Evolutionary conservation across 768 basidiomycete species (phyloP).

Genomic region (Gelatoporia subvermispora): DNA sequence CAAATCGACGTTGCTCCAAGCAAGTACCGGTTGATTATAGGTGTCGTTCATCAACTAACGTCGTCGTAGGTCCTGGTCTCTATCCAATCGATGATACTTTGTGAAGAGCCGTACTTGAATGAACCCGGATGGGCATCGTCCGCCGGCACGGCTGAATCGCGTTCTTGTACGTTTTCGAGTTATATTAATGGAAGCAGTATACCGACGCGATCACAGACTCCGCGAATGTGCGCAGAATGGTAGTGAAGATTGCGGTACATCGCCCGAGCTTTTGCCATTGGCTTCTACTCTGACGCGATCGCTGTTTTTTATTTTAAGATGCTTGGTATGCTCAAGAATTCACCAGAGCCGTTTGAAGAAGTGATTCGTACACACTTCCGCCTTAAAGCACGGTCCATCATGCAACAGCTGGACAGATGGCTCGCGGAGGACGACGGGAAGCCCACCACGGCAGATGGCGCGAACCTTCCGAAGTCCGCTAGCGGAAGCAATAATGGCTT

Average conservation of each 20-base stretch:
- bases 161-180: slow-evolving; percentile 53
- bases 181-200: too few species aligned
- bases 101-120: slow-evolving; percentile 90
- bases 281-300: background rate
- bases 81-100: slow-evolving; percentile 95
- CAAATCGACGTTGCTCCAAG: slow-evolving; percentile 85
- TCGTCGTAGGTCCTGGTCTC: slow-evolving; percentile 68
- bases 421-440: slow-evolving; percentile 70
- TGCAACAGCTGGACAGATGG: slow-evolving; percentile 77
- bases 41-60: background rate
- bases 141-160: slow-evolving; percentile 70
- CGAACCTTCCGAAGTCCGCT: slow-evolving; percentile 28
- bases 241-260: slow-evolving; percentile 78
- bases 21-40: slow-evolving; percentile 25
- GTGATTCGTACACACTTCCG: slow-evolving; percentile 90
- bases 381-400: slow-evolving; percentile 70
- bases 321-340: slow-evolving; percentile 76
- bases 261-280: background rate
- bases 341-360: slow-evolving; percentile 82
- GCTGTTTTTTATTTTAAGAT: slow-evolving; percentile 43
- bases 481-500: slow-evolving; percentile 55
- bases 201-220: slow-evolving; percentile 50
- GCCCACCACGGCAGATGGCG: slow-evolving; percentile 48
- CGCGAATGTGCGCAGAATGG: slow-evolving; percentile 91
- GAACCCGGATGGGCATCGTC: slow-evolving; percentile 84